Evolutionary conservation across 2,329 filamentous ascomycete species (phyloP).

Genomic region (Cladosporium sp.): DNA sequence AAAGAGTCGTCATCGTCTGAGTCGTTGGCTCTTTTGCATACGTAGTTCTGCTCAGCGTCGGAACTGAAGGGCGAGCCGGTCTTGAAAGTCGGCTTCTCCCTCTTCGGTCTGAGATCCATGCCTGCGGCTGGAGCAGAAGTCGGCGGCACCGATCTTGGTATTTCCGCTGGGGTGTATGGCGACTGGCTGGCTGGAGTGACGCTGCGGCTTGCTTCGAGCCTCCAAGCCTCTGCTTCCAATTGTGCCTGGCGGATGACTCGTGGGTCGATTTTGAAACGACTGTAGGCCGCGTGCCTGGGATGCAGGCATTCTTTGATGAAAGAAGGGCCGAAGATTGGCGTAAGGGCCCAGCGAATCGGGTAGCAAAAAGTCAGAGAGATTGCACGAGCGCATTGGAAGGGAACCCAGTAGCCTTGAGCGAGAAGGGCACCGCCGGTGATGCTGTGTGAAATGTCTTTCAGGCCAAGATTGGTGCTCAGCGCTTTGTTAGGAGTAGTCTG

Average conservation of each 20-base stretch:
- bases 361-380: conserved; percentile 88
- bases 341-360: conserved; percentile 76
- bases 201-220: conserved; percentile 17
- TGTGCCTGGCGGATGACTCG: conserved; percentile 35
- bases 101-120: conserved; percentile 14
- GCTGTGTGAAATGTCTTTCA: conserved; percentile 83
- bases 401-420: conserved; percentile 98
- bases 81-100: conserved; percentile 21
- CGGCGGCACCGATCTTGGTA: conserved; percentile 16
- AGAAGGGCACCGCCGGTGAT: conserved; percentile 89
- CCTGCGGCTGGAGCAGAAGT: conserved; percentile 13
- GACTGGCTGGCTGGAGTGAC: conserved; percentile 7
- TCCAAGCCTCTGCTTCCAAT: conserved; percentile 36
- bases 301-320: conserved; percentile 71
- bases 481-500: conserved; percentile 89
- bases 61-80: conserved; percentile 24
- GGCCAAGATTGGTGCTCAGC: conserved; percentile 62
- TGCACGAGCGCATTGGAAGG: conserved; percentile 78
- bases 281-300: conserved; percentile 58
- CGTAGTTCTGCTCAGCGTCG: conserved; percentile 12
- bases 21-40: conserved; percentile 15
- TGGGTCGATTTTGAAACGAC: conserved; percentile 37
- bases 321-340: conserved; percentile 80
- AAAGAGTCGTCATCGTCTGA: conserved; percentile 18
- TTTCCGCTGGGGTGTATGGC: not conserved